phyloP scores from a whole-genome alignment of 2,329 filamentous ascomycete genomes.

The Sclerotinia borealis region DNA sequence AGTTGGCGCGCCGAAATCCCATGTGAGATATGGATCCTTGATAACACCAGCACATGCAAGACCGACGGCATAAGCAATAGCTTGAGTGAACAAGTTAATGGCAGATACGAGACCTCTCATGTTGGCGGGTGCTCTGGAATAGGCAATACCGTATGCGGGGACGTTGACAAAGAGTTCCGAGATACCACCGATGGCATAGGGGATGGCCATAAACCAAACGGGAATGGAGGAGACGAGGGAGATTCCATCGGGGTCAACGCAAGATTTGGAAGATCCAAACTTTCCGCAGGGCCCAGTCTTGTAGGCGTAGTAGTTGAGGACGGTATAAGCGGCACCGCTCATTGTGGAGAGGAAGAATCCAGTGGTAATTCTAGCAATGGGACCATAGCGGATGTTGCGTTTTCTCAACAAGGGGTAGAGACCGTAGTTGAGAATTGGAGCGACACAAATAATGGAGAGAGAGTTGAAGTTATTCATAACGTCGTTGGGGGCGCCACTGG shows the following conservation, averaged over 20 bases:
- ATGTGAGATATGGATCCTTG: slow-evolving; percentile 43
- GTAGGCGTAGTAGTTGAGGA: slow-evolving; percentile 60
- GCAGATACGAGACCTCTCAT: slow-evolving; percentile 47
- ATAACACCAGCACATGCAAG: slow-evolving; percentile 41
- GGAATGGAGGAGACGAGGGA: slow-evolving; percentile 35
- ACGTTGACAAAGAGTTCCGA: slow-evolving; percentile 47
- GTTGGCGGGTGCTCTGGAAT: slow-evolving; percentile 44
- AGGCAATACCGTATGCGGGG: slow-evolving; percentile 46
- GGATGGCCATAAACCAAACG: slow-evolving; percentile 52
- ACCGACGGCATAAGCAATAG: slow-evolving; percentile 42
- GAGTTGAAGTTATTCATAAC: slow-evolving; percentile 71
- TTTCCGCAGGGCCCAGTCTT: slow-evolving; percentile 52
- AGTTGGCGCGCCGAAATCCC: slow-evolving; percentile 44
- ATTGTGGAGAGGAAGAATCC: slow-evolving; percentile 62
- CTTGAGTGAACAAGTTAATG: slow-evolving; percentile 43
- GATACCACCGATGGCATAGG: slow-evolving; percentile 46
- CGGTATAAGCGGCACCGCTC: slow-evolving; percentile 50
- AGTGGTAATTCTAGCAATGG: slow-evolving; percentile 66
- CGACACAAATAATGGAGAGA: slow-evolving; percentile 66
- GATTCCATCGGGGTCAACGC: slow-evolving; percentile 22
- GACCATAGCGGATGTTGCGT: slow-evolving; percentile 59
- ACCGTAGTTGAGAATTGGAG: slow-evolving; percentile 60
- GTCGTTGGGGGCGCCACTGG: slow-evolving; percentile 70
- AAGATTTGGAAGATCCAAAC: slow-evolving; percentile 24
- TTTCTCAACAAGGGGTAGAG: slow-evolving; percentile 64